Evolutionary conservation across 345 rosid species (phyloP), one percentile per base, ranked within the genome.

Genomic region (Camelina hispida): DNA sequence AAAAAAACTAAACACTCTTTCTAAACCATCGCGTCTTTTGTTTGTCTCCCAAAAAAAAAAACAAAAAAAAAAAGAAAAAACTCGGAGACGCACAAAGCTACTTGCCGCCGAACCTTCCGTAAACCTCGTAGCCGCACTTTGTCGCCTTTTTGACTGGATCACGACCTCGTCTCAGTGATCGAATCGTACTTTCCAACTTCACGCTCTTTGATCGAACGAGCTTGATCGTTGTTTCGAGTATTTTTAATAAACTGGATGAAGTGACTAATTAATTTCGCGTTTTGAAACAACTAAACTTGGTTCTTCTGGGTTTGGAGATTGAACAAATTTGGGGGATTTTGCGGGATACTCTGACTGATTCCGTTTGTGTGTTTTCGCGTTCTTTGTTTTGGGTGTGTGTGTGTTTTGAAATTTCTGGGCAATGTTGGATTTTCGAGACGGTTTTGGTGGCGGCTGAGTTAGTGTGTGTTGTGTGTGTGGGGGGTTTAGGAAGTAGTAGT

Each of bases 391-490:
- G 10, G 10, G 9, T 37, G 42, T 2, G 55, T 64, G 18, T 54
- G 56, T 65, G 18, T 54, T 34, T 76, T 68, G 44, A 57, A 20
- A 35, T 70, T 28, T 75, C 18, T 43, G 50, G 55, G 70, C 84
- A 74, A 84, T 87, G 89, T 77, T 87, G 88, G 89, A 89, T 82
- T 91, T 85, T 73, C 77, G 87, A 77, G 87, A 85, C 70, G 83
- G 83, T 38, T 55, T 65, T 67, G 70, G 51, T 57, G 50, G 73
- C 25, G 62, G 65, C 53, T 63, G 66, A 38, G 71, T 43, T 62
- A 70, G 69, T 79, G 69, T 63, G 57, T 71, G 28, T 75, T 73
- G 20, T 75, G 37, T 34, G 30, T 28, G 30, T 7, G 37, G 35
- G 46, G 54, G 74, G 62, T 64, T 81, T 74, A 60, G 65, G 64